Percentiles rank a stretch among this genome's conserved stretches.
phyloP scores from a whole-genome alignment of 1,284 basidiomycete genomes.

The Sphagnurus paluster region DNA sequence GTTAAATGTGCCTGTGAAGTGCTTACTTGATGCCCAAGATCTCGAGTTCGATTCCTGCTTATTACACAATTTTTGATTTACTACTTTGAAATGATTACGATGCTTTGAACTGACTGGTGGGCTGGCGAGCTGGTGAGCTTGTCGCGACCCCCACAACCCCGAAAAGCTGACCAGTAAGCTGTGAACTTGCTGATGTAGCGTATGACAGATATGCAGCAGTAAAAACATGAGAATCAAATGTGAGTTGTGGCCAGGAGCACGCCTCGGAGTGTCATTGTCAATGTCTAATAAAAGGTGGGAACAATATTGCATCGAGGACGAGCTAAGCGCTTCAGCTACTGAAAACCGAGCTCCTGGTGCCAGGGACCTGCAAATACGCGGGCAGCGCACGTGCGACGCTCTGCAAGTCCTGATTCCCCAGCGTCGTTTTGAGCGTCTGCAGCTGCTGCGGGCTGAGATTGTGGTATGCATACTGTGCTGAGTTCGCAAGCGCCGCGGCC shows the following conservation, averaged over 20 bases:
- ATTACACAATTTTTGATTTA: too few species aligned
- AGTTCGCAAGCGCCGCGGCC: slow-evolving; percentile 39
- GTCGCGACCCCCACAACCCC: too few species aligned
- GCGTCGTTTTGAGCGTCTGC: slow-evolving; percentile 52
- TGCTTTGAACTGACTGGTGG: too few species aligned
- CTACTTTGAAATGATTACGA: too few species aligned
- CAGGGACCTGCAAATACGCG: slow-evolving; percentile 17
- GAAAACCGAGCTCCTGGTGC: slow-evolving; percentile 16
- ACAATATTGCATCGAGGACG: background rate
- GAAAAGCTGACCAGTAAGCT: too few species aligned
- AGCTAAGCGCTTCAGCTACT: slow-evolving; percentile 11
- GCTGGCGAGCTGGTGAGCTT: too few species aligned
- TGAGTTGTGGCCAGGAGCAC: background rate
- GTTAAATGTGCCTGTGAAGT: too few species aligned
- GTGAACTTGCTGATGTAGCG: too few species aligned
- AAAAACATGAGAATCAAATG: background rate
- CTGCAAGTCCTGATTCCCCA: slow-evolving; percentile 45
- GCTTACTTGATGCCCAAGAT: too few species aligned
- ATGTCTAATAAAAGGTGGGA: background rate
- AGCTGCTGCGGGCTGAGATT: slow-evolving; percentile 52
- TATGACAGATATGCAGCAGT: background rate
- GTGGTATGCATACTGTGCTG: slow-evolving; percentile 30
- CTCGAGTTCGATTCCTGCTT: too few species aligned
- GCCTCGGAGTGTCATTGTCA: background rate
- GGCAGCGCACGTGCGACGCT: slow-evolving; percentile 13